Conservation (phyloP, 225 moss, liverwort and hornwort genomes). For the Pleurozium schreberi region DNA sequence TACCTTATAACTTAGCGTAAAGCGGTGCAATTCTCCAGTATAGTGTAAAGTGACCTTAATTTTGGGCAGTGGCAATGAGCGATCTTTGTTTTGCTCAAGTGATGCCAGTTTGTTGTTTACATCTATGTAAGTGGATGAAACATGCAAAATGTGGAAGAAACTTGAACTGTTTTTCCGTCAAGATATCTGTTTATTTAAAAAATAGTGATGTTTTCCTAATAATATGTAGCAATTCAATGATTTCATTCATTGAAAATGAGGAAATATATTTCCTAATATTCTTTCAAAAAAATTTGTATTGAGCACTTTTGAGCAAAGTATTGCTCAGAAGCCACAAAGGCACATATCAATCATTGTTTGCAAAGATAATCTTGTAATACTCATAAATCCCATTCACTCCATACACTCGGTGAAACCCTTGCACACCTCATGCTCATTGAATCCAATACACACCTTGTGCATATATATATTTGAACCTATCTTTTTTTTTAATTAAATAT, state of each 20-base stretch:
- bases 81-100: neutral
- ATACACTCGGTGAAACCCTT: rapidly evolving
- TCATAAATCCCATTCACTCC: too few species aligned
- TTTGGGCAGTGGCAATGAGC: rapidly evolving
- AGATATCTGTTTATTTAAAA: neutral
- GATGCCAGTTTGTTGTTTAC: neutral
- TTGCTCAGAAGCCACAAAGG: rapidly evolving
- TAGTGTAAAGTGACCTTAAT: too few species aligned
- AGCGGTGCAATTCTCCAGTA: too few species aligned
- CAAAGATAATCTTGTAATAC: neutral
- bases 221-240: neutral
- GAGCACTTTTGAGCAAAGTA: neutral
- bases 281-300: neutral
- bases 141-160: rapidly evolving
- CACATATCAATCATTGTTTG: neutral
- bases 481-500: neutral
- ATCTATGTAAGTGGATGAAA: neutral
- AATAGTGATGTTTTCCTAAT: rapidly evolving
- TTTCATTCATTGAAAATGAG: neutral
- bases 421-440: neutral
- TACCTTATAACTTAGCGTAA: too few species aligned
- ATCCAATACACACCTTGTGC: too few species aligned
- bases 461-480: neutral
- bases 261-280: neutral
- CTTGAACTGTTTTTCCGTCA: too few species aligned